These are phyloP conservation scores for Cyclospora cayetanensis DNA, from an alignment of 169 alveolate species.

Conservation along the genomic window DNA sequence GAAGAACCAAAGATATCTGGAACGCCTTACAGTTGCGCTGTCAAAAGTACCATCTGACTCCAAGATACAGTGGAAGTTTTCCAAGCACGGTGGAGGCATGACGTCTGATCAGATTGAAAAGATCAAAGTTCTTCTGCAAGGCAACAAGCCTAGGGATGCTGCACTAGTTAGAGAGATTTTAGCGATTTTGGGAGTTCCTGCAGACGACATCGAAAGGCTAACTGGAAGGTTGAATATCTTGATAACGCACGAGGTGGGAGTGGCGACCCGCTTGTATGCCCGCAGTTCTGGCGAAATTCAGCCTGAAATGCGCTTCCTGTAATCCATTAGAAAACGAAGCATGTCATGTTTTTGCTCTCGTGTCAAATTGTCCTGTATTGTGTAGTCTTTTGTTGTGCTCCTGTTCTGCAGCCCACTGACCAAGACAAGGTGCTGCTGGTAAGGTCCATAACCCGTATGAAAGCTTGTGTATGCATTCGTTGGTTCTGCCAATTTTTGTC, in stretches of 20 bases:
- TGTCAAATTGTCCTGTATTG: not conserved
- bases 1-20: slow-evolving; percentile 22
- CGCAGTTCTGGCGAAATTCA: too few species aligned
- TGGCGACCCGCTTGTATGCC: too few species aligned
- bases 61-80: slow-evolving; percentile 14
- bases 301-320: not conserved
- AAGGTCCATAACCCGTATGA: not conserved
- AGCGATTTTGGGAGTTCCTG: slow-evolving; percentile 23
- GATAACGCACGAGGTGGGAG: slow-evolving; percentile 23
- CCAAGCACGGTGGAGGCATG: slow-evolving; percentile 19
- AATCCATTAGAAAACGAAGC: not conserved
- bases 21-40: slow-evolving; percentile 44
- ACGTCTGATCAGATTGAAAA: slow-evolving; percentile 7
- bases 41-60: slow-evolving; percentile 9
- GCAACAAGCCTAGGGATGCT: slow-evolving; percentile 30
- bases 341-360: too few species aligned
- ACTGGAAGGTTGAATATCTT: slow-evolving; percentile 42
- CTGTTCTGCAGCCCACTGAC: slow-evolving; percentile 38
- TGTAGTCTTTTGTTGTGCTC: not conserved
- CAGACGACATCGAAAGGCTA: slow-evolving; percentile 20
- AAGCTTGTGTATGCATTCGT: not conserved
- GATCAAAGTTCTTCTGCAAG: not conserved
- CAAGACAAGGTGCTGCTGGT: slow-evolving; percentile 61
- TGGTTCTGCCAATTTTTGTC: not conserved
- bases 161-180: slow-evolving; percentile 51